Percentiles rank a stretch among this genome's conserved stretches.
Conservation (phyloP, 768 basidiomycete genomes). For the Serendipita indica region DNA sequence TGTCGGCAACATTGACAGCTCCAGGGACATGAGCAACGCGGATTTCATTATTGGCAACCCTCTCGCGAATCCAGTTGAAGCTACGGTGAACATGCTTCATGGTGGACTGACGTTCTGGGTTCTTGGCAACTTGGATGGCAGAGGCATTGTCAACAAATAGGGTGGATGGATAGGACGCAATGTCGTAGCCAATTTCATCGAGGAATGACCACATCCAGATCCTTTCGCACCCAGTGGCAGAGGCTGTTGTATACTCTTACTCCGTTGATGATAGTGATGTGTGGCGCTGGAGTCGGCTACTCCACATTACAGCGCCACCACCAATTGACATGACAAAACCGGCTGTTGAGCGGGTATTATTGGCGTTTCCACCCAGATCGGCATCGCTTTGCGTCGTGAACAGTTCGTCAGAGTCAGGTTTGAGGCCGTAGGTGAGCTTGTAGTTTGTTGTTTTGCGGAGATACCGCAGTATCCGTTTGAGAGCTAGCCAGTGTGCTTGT, state of each 20-base stretch:
- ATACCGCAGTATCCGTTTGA: slow-evolving; percentile 10
- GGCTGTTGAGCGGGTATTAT: slow-evolving; percentile 22
- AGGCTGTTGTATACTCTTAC: slow-evolving; percentile 19
- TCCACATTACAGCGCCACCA: slow-evolving; percentile 27
- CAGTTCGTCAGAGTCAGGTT: slow-evolving; percentile 12
- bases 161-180: slow-evolving; percentile 14
- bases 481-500: slow-evolving; percentile 9
- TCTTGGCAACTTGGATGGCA: slow-evolving; percentile 20
- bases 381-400: slow-evolving; percentile 21
- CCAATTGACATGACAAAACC: slow-evolving; percentile 27
- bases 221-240: slow-evolving; percentile 15
- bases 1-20: not conserved
- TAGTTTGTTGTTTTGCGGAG: not conserved
- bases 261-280: slow-evolving; percentile 24
- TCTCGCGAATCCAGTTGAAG: slow-evolving; percentile 19
- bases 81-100: slow-evolving; percentile 24
- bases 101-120: slow-evolving; percentile 20
- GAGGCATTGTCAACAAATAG: slow-evolving; percentile 27
- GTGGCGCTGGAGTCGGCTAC: slow-evolving; percentile 25
- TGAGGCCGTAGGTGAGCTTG: not conserved
- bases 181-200: slow-evolving; percentile 13
- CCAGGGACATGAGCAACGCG: slow-evolving; percentile 1
- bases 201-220: slow-evolving; percentile 17
- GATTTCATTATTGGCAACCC: not conserved
- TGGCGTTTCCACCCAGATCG: slow-evolving; percentile 21